Conservation (phyloP, 257 asterid species). For the Nicotiana sylvestris region DNA sequence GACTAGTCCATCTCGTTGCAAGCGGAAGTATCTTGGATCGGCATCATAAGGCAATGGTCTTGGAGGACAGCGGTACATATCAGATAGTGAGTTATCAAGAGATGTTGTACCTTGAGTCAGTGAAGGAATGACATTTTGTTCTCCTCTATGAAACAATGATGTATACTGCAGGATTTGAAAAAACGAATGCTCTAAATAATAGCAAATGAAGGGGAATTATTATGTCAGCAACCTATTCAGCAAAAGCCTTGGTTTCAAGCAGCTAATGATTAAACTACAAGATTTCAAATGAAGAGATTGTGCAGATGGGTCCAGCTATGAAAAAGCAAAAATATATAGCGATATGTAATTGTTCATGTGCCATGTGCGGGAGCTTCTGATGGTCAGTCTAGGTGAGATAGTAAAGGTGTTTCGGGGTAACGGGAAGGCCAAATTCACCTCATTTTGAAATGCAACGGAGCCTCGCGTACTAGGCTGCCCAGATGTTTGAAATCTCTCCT, state of each 20-base stretch:
- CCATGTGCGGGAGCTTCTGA: no score
- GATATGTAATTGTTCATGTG: no score
- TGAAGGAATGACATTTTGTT: constrained; percentile 47
- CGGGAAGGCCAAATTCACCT: no score
- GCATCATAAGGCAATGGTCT: constrained; percentile 92
- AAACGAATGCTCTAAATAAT: constrained; percentile 12
- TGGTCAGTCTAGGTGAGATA: no score
- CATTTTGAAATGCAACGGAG: no score
- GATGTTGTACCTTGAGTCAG: constrained; percentile 51
- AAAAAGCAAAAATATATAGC: background rate
- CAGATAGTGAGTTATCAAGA: constrained; percentile 70
- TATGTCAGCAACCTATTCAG: background rate
- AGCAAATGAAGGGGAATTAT: background rate
- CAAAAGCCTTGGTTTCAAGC: background rate
- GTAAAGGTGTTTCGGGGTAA: no score
- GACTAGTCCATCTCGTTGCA: constrained; percentile 67
- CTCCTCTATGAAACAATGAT: constrained; percentile 68
- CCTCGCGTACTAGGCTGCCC: no score
- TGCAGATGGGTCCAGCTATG: background rate
- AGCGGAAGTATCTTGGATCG: constrained; percentile 61
- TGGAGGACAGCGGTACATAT: constrained; percentile 75
- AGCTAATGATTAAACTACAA: background rate
- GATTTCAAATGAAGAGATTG: background rate
- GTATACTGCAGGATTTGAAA: constrained; percentile 47
- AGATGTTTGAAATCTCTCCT: no score